Percentiles rank a stretch among this genome's conserved stretches.
Evolutionary conservation across 1,284 basidiomycete species (phyloP).

Genomic region (Leucoagaricus sp.): DNA sequence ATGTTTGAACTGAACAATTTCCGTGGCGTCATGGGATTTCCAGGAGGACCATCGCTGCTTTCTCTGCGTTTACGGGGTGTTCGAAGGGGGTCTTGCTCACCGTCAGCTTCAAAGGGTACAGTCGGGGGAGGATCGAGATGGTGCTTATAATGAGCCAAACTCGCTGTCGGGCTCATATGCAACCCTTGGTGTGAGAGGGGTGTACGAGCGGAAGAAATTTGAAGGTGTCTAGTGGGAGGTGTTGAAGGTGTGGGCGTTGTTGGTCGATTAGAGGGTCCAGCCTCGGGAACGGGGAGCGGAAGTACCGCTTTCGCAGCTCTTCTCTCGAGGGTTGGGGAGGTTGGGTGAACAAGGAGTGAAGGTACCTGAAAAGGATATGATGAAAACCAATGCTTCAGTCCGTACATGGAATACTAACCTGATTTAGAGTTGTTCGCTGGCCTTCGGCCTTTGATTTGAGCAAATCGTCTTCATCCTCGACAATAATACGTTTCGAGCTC

Average conservation of each 20-base stretch:
- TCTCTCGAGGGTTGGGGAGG: constrained; percentile 35
- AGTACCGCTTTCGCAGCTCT: constrained; percentile 22
- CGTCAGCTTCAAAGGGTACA: constrained; percentile 37
- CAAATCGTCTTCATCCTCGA: constrained; percentile 29
- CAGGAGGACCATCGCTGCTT: constrained; percentile 26
- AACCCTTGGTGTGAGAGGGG: constrained; percentile 68
- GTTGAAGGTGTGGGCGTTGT: constrained; percentile 36
- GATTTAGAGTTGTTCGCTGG: constrained; percentile 5
- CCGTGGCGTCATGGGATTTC: constrained; percentile 57
- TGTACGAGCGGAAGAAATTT: constrained; percentile 58
- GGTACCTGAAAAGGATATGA: constrained; percentile 26
- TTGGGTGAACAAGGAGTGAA: constrained; percentile 53
- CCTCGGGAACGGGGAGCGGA: constrained; percentile 19
- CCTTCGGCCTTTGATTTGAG: constrained; percentile 16
- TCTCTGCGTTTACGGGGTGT: constrained; percentile 54
- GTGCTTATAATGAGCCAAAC: constrained; percentile 63
- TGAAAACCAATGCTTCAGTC: not conserved
- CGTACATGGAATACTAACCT: constrained; percentile 15
- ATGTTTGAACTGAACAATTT: constrained; percentile 45
- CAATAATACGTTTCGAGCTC: constrained; percentile 26
- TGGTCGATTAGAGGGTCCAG: constrained; percentile 21
- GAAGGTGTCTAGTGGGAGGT: constrained; percentile 36
- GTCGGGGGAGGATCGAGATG: constrained; percentile 61
- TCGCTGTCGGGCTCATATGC: constrained; percentile 64
- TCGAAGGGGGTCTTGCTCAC: constrained; percentile 46